Evolutionary conservation across 2,329 filamentous ascomycete species (phyloP).

Genomic region (Sporothrix humicola): DNA sequence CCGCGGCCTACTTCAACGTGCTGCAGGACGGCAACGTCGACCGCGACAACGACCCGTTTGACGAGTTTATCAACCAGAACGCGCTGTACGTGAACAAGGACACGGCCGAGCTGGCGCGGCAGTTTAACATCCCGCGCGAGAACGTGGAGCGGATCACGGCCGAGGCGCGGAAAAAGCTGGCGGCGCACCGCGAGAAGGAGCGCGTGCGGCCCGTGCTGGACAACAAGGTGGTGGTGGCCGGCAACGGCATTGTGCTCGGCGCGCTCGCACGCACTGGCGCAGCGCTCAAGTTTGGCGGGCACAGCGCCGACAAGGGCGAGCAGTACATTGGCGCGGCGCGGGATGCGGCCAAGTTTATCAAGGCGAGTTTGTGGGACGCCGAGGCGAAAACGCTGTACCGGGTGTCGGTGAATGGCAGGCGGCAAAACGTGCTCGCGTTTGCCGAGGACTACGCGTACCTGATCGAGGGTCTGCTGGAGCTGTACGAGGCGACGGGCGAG

Average conservation of each 20-base stretch:
- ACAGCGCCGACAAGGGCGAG: slow-evolving; percentile 62
- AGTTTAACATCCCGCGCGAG: slow-evolving; percentile 73
- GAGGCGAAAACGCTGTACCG: slow-evolving; percentile 69
- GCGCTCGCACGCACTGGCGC: slow-evolving; percentile 78
- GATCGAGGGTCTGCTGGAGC: slow-evolving; percentile 78
- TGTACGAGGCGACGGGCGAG: slow-evolving; percentile 81
- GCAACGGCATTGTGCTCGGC: slow-evolving; percentile 88
- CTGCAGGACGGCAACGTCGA: slow-evolving; percentile 84
- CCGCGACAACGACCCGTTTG: slow-evolving; percentile 81
- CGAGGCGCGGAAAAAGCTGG: slow-evolving; percentile 70
- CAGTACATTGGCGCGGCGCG: slow-evolving; percentile 70
- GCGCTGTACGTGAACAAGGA: slow-evolving; percentile 76
- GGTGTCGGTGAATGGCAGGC: slow-evolving; percentile 70
- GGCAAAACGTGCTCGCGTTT: slow-evolving; percentile 73
- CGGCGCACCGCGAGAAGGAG: slow-evolving; percentile 72
- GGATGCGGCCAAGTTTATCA: slow-evolving; percentile 74
- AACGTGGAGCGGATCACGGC: slow-evolving; percentile 72
- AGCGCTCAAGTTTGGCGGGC: slow-evolving; percentile 59
- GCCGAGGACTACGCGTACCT: slow-evolving; percentile 95
- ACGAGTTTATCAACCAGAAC: slow-evolving; percentile 95
- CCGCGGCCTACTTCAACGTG: slow-evolving; percentile 85
- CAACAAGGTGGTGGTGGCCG: slow-evolving; percentile 84
- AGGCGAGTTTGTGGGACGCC: slow-evolving; percentile 72
- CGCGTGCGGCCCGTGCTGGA: slow-evolving; percentile 80
- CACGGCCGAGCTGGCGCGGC: slow-evolving; percentile 70